These are phyloP conservation scores for Vicia faba DNA, from an alignment of 306 rosid species.

Conservation along the genomic window DNA sequence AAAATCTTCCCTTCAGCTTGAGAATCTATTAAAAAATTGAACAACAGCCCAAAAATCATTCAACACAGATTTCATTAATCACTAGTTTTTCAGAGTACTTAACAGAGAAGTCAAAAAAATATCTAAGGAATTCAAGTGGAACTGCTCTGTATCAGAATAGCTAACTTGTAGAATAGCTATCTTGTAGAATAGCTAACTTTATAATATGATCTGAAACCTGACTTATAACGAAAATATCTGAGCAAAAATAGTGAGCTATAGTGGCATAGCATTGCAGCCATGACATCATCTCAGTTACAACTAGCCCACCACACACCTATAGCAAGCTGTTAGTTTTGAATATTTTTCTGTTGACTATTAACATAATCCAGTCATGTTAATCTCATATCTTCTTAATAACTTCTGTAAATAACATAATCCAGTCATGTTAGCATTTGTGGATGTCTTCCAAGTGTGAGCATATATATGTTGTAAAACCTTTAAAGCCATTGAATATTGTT, in stretches of 20 bases:
- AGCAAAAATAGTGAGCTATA: background rate
- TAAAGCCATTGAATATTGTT: background rate
- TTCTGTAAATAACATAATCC: too few species aligned
- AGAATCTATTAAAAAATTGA: conserved; percentile 23
- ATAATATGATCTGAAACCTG: background rate
- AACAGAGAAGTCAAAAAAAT: conserved; percentile 1
- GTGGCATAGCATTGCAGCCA: conserved; percentile 5
- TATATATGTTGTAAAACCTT: background rate
- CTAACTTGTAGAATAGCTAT: too few species aligned
- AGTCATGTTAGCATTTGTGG: background rate
- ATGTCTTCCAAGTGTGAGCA: background rate
- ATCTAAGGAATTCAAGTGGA: background rate
- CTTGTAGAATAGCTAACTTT: conserved; percentile 1
- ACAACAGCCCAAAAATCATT: background rate
- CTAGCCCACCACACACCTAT: background rate
- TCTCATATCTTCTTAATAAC: too few species aligned
- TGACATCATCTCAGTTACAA: conserved; percentile 2
- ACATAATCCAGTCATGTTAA: too few species aligned
- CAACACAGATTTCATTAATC: conserved; percentile 18
- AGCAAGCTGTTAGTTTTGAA: background rate
- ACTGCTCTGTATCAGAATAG: conserved; percentile 4
- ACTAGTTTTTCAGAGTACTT: background rate
- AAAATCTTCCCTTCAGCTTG: too few species aligned
- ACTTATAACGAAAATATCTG: conserved; percentile 7
- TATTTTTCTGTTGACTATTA: background rate